A percentile compares a stretch with the other conserved stretches of the same genome.
Evolutionary conservation across 306 rosid genomes (phyloP).

Genomic region (Lathyrus tuberosus): DNA sequence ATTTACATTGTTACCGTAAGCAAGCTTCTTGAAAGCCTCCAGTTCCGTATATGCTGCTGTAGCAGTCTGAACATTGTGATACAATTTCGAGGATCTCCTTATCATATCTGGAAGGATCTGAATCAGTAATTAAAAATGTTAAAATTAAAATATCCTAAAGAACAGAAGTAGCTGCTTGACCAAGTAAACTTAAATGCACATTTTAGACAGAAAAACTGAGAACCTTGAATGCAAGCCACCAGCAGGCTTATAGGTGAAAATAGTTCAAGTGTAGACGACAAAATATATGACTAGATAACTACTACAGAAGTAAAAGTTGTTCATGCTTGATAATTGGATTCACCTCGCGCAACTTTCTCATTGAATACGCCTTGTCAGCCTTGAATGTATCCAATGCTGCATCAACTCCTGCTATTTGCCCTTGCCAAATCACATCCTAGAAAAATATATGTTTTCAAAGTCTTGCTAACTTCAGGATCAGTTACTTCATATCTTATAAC

Average conservation of each 20-base stretch:
- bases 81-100: constrained; percentile 62
- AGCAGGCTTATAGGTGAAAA: constrained; percentile 34
- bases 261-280: constrained; percentile 25
- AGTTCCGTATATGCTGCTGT: constrained; percentile 59
- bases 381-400: constrained; percentile 77
- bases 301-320: constrained; percentile 6
- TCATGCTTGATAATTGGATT: constrained; percentile 36
- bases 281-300: constrained; percentile 30
- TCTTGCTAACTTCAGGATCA: background rate
- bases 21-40: constrained; percentile 72
- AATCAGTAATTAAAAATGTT: constrained; percentile 48
- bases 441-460: constrained; percentile 33
- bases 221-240: constrained; percentile 28
- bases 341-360: constrained; percentile 73
- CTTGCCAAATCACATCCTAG: constrained; percentile 96
- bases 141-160: constrained; percentile 26
- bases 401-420: constrained; percentile 76
- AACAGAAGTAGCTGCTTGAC: constrained; percentile 18
- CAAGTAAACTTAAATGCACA: constrained; percentile 8
- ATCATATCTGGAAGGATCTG: constrained; percentile 91
- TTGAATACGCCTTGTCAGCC: constrained; percentile 84
- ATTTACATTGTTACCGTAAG: constrained; percentile 50
- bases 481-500: constrained; percentile 18
- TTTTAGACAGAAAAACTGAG: constrained; percentile 20
- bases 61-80: constrained; percentile 79